Evolutionary conservation across 768 basidiomycete genomes (phyloP), one percentile per base, ranked within the genome.

Genomic region (Amanita thiersii): DNA sequence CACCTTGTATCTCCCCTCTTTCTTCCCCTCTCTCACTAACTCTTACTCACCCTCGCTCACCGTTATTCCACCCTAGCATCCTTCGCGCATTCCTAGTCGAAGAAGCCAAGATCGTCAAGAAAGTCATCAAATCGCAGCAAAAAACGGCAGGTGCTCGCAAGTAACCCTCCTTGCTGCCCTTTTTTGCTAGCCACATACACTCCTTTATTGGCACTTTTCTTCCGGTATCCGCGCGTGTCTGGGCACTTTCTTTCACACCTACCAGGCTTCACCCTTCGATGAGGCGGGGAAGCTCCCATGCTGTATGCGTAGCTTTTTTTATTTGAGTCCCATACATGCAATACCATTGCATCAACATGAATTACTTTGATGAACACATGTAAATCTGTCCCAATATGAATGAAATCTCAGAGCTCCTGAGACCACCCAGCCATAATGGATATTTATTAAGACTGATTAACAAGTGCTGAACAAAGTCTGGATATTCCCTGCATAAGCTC

Each of bases 41-140:
- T 51, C 24, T 42, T 37, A n/a, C 25, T 15, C 19, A 9, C 8
- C 9, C 2, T 17, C n/a, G 2, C 5, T 0, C 49, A n/a, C n/a
- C n/a, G n/a, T n/a, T n/a, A n/a, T n/a, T n/a, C n/a, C n/a, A n/a
- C n/a, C n/a, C n/a, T n/a, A 97, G 96, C 49, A 93, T 99, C 55
- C 84, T 98, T 54, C 88, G 96, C 46, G 92, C 96, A 49, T 99
- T 99, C 82, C 69, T 99, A 47, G 88, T 99, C 29, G 96, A 98
- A 75, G 96, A 99, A 73, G 96, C 96, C 33, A 98, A 98, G 75
- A 98, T 99, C 56, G 96, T 99, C 60, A 99, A 99, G 83, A 85
- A 79, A 69, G 94, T 98, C 54, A 92, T 97, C 76, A 96, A 96
- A 75, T 83, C 85, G 59, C 89, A 88, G 66, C 68, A 77, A 62